phyloP scores from a whole-genome alignment of 2,329 filamentous ascomycete genomes.

The Metarhizium sp. region DNA sequence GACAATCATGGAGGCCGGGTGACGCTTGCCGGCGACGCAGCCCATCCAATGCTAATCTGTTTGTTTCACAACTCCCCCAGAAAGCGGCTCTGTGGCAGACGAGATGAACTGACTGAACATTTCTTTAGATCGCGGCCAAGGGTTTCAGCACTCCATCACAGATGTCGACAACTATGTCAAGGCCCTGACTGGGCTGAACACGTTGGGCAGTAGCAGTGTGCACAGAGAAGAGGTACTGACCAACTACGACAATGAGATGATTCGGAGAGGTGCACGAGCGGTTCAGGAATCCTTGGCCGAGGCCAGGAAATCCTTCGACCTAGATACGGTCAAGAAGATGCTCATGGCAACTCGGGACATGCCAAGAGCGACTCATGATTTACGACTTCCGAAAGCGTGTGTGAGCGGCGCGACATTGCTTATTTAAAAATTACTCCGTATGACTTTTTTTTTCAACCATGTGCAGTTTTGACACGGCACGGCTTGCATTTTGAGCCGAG shows the following conservation, averaged over 20 bases:
- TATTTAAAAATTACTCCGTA: no score
- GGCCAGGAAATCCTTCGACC: slow-evolving; percentile 20
- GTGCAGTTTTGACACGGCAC: no score
- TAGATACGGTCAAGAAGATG: slow-evolving; percentile 19
- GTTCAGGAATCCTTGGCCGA: slow-evolving; percentile 24
- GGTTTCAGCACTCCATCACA: slow-evolving; percentile 31
- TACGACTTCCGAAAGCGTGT: no score
- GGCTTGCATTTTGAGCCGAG: no score
- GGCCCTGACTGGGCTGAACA: slow-evolving; percentile 16
- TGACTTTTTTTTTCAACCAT: no score
- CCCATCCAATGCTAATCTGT: slow-evolving; percentile 35
- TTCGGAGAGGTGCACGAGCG: slow-evolving; percentile 22
- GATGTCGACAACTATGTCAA: slow-evolving; percentile 29
- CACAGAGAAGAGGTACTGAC: slow-evolving; percentile 13
- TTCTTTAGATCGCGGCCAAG: slow-evolving; percentile 30
- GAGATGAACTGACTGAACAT: not conserved
- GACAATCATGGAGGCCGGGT: slow-evolving; percentile 21
- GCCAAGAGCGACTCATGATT: slow-evolving; percentile 6
- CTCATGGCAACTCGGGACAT: slow-evolving; percentile 21
- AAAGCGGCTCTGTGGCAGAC: not conserved
- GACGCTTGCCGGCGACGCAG: slow-evolving; percentile 30
- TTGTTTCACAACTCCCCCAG: slow-evolving; percentile 5
- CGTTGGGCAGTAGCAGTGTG: slow-evolving; percentile 3
- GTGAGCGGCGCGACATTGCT: no score
- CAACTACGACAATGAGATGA: slow-evolving; percentile 22